Conservation (phyloP, 192 early-diverging fungal species). For the Coemansia sp. region DNA sequence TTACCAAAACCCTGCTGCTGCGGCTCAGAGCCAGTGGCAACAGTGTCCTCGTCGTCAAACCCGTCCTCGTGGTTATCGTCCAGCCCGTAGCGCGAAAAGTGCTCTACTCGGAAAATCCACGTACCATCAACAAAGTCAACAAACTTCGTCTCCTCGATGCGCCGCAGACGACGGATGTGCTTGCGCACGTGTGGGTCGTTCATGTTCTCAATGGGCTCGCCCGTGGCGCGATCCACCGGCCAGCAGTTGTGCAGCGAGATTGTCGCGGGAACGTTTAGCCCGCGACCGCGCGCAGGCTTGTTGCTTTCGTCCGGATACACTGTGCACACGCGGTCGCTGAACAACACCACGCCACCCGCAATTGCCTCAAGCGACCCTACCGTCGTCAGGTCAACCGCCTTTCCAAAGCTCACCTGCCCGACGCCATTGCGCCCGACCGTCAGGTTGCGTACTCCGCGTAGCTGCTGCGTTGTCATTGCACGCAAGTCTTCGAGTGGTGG, state of each 20-base stretch:
- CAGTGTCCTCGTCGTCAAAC: constrained; percentile 42
- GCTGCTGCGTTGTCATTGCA: constrained; percentile 64
- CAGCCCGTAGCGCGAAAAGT: constrained; percentile 81
- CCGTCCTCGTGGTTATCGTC: constrained; percentile 67
- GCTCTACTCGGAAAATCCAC: constrained; percentile 92
- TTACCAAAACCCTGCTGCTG: constrained; percentile 40
- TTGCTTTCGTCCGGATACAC: constrained; percentile 81
- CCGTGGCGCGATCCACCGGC: constrained; percentile 77
- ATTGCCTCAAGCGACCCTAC: constrained; percentile 63
- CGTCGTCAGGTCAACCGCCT: constrained; percentile 77
- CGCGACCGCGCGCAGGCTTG: constrained; percentile 80
- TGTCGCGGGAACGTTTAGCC: constrained; percentile 82
- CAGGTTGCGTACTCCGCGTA: constrained; percentile 73
- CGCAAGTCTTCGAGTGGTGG: constrained; percentile 75
- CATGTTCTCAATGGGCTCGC: constrained; percentile 63
- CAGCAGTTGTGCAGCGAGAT: constrained; percentile 80
- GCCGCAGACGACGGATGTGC: constrained; percentile 68
- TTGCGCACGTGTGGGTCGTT: constrained; percentile 67
- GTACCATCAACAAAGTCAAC: constrained; percentile 73
- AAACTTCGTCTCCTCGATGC: constrained; percentile 76
- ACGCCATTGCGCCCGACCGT: constrained; percentile 64
- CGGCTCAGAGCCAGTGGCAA: constrained; percentile 1
- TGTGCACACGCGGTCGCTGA: constrained; percentile 64
- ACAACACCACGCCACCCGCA: constrained; percentile 75
- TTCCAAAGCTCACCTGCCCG: constrained; percentile 75